Percentiles rank a stretch among this genome's conserved stretches.
Conservation (phyloP, 2,329 filamentous ascomycete genomes). For the Cercospora zeae-maydis region DNA sequence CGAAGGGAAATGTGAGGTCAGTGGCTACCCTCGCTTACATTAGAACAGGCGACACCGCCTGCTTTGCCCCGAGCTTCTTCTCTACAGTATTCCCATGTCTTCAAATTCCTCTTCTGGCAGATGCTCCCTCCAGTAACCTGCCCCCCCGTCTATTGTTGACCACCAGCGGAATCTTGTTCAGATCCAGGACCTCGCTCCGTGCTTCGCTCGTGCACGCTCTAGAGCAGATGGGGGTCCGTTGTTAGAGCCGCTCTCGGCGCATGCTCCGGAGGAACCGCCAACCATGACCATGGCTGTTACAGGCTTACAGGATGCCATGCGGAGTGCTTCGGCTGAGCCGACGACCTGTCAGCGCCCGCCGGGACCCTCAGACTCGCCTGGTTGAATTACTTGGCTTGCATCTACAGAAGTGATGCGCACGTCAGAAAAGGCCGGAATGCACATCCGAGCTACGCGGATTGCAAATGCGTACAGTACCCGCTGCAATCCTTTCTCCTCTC, state of each 20-base stretch:
- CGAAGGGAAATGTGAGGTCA: background rate
- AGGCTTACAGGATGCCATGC: background rate
- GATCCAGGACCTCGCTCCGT: background rate
- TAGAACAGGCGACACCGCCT: background rate
- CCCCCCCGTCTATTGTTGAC: background rate
- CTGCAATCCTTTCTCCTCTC: background rate
- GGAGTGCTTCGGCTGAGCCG: background rate
- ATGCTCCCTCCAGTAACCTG: background rate
- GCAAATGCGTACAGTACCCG: slow-evolving; percentile 1
- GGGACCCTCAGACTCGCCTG: background rate
- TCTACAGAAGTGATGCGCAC: background rate
- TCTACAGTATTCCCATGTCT: background rate
- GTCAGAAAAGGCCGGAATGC: background rate
- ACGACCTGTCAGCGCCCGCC: background rate
- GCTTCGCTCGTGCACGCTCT: background rate
- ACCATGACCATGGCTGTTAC: background rate
- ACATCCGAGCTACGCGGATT: background rate
- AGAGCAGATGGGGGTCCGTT: background rate
- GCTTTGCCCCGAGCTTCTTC: background rate
- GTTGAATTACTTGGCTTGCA: background rate
- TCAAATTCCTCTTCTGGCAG: background rate
- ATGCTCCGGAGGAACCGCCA: background rate
- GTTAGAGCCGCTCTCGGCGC: background rate
- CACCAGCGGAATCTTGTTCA: background rate
- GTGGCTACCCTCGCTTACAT: background rate